Evolutionary conservation across 345 rosid genomes (phyloP), one percentile per base, ranked within the genome.

Genomic region (Camelina laxa): DNA sequence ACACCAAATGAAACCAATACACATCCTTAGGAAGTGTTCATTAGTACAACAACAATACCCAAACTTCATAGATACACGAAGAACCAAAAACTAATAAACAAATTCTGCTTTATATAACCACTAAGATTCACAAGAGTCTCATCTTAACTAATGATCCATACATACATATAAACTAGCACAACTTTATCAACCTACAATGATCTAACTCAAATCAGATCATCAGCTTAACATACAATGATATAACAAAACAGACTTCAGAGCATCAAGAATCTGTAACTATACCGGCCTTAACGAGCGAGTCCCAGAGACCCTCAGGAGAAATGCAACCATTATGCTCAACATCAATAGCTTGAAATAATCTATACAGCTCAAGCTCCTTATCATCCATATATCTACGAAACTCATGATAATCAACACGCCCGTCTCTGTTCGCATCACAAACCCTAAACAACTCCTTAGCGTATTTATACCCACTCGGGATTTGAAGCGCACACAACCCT

Each of bases 271-370:
- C 2, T 6, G 48, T 55, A 70, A 16, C 42, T 36, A 70, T 80
- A 88, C 95, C 95, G 73, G 94, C 88, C 75, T 82, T 84, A 38
- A 85, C 80, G 80, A 89, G 95, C 0, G 91, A 90, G 73, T 89
- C 87, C 82, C 81, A 89, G 4, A 87, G 84, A 56, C 87, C 91
- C 72, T 85, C 95, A 4, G 95, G 91, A 70, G 87, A 83, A 75
- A 89, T 89, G 84, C 86, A 81, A 9, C 95, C 91, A 54, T 84
- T 83, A 65, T 86, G 95, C 44, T 87, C 86, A 61, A 87, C 91
- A 80, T 89, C 95, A 76, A 89, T 89, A 16, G 91, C 84, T 77
- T 89, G 86, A 64, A 89, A 89, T 7, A 89, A 87, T 38, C 86
- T 71, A 66, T 89, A 89, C 41, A 89, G 71, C 81, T 89, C 95